These are phyloP conservation scores for Fusarium multiceps DNA, from an alignment of 2,329 filamentous ascomycete species.

Conservation along the genomic window DNA sequence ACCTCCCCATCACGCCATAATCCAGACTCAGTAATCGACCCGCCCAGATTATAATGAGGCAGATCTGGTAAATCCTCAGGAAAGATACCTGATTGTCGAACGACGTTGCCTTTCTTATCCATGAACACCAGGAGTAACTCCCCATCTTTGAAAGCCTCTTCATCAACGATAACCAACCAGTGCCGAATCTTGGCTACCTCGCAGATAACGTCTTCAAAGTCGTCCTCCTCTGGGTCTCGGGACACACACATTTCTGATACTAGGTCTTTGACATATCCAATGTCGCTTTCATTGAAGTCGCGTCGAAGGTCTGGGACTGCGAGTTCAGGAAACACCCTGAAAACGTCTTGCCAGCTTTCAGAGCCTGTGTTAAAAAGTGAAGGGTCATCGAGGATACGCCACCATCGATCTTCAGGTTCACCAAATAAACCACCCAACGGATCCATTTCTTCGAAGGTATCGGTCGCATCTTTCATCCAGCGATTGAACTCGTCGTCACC, in stretches of 20 bases:
- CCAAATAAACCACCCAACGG: background rate
- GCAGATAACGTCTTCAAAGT: background rate
- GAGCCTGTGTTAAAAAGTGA: background rate
- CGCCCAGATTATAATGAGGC: background rate
- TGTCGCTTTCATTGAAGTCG: background rate
- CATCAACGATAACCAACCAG: background rate
- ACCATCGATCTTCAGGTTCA: background rate
- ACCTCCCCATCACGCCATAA: background rate
- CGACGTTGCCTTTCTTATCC: background rate
- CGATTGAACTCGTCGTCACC: background rate
- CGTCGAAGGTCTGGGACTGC: background rate
- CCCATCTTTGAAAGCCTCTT: background rate
- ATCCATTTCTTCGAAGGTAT: background rate
- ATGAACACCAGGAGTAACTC: background rate
- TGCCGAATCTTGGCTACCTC: background rate
- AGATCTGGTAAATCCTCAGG: rapidly evolving
- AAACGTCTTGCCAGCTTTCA: background rate
- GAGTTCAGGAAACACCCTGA: background rate
- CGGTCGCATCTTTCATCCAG: background rate
- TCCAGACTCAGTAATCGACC: background rate
- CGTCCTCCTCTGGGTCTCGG: background rate
- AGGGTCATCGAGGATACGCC: background rate
- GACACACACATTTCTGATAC: rapidly evolving
- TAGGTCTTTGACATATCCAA: background rate
- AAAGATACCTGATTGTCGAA: background rate